Base-by-base conservation (phyloP, 1,284 basidiomycete species). In the Grifola frondosa region DNA sequence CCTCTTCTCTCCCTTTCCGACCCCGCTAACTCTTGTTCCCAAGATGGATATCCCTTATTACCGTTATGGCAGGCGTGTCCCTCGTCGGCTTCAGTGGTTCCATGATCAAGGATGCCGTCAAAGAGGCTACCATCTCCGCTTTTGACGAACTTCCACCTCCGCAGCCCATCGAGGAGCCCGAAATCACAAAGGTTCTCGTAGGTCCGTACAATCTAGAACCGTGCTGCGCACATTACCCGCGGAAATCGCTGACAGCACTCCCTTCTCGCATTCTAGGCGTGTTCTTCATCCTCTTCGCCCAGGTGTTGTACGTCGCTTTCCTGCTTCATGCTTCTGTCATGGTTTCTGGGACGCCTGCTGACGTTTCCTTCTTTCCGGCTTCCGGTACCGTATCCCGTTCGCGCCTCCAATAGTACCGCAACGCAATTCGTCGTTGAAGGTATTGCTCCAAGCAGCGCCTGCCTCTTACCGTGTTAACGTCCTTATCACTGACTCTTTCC, bases 371-470 rank as follows among this genome's bases (percentile, higher is more conserved):
- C 30, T 36, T 31, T 41, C 20, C n/a, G n/a, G n/a, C n/a, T n/a
- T n/a, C n/a, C n/a, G n/a, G n/a, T n/a, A n/a, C 29, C 13, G 19
- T 29, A 36, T 40, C 36, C 31, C 45, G 22, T 31, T 16, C 42
- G 19, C 28, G 34, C 21, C 24, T 33, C 40, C 40, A 36, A 44
- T 50, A 92, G 90, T 69, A 88, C 90, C 24, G 93, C 93, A 36
- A 81, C 81, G 10, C 92, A 96, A 61, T 95, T 95, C 61, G 93
- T 98, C 35, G 76, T 97, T n/a, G 96, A 98, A 74, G 91, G 92
- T 46, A 24, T 6, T 21, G 5, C 11, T 33, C 34, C n/a, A n/a
- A n/a, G n/a, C n/a, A n/a, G n/a, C n/a, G n/a, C 15, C 22, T 16
- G 31, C 23, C 28, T 28, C 37, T 29, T 13, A 25, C 31, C 37